phyloP scores from a whole-genome alignment of 192 early-diverging fungal species.

The Mortierella alpina region DNA sequence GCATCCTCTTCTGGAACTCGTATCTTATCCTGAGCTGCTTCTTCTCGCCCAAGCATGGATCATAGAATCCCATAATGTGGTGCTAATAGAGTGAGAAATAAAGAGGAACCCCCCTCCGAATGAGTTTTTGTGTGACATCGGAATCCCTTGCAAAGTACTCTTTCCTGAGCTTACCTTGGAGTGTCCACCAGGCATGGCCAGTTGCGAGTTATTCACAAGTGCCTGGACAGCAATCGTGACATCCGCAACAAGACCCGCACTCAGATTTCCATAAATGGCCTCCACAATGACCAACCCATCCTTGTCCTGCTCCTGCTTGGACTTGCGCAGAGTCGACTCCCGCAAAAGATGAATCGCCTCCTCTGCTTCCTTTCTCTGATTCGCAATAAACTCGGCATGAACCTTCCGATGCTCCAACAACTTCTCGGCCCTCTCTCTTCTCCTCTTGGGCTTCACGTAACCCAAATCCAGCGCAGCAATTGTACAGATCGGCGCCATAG shows the following conservation, averaged over 20 bases:
- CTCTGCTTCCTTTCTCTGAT: slow-evolving; percentile 79
- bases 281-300: slow-evolving; percentile 84
- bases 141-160: background rate
- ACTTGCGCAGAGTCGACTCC: slow-evolving; percentile 75
- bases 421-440: slow-evolving; percentile 59
- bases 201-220: slow-evolving; percentile 85
- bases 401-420: slow-evolving; percentile 63
- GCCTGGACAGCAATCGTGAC: slow-evolving; percentile 89
- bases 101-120: background rate
- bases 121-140: background rate
- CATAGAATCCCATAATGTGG: slow-evolving; percentile 93
- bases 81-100: slow-evolving; percentile 56
- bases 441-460: slow-evolving; percentile 70
- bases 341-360: slow-evolving; percentile 79
- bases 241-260: slow-evolving; percentile 68
- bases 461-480: slow-evolving; percentile 65
- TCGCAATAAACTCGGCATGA: slow-evolving; percentile 70
- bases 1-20: slow-evolving; percentile 80
- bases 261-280: slow-evolving; percentile 90
- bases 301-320: slow-evolving; percentile 72
- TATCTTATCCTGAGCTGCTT: slow-evolving; percentile 91
- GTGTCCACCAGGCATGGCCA: slow-evolving; percentile 86
- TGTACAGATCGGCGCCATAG: slow-evolving; percentile 63
- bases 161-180: slow-evolving; percentile 76
- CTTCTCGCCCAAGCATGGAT: slow-evolving; percentile 89